These are phyloP conservation scores for Termitomyces sp. DNA, from an alignment of 768 basidiomycete species.

Conservation along the genomic window DNA sequence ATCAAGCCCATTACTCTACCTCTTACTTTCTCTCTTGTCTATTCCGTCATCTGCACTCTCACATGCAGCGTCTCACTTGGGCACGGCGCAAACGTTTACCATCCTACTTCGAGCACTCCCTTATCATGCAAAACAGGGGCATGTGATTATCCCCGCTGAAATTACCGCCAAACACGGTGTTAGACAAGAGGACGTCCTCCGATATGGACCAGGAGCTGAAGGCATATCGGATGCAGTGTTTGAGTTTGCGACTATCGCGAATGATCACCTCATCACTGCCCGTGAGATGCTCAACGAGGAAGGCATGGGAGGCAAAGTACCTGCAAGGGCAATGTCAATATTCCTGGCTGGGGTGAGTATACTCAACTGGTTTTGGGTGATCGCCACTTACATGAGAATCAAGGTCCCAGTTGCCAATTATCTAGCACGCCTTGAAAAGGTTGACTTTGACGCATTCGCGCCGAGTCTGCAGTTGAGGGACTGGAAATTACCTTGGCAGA, in stretches of 20 bases:
- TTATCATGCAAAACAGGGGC: conserved; percentile 66
- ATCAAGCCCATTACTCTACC: conserved; percentile 71
- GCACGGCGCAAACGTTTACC: conserved; percentile 62
- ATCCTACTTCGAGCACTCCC: conserved; percentile 74
- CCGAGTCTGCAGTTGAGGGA: conserved; percentile 56
- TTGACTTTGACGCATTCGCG: conserved; percentile 69
- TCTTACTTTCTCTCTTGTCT: conserved; percentile 62
- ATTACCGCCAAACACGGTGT: conserved; percentile 75
- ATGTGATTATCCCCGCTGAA: conserved; percentile 75
- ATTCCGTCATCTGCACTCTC: conserved; percentile 50
- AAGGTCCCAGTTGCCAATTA: conserved; percentile 67
- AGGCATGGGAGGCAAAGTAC: conserved; percentile 43
- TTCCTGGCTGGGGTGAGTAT: conserved; percentile 68
- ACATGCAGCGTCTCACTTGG: conserved; percentile 80
- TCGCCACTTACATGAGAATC: conserved; percentile 15
- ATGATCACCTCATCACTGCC: conserved; percentile 75
- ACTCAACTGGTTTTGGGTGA: conserved; percentile 5
- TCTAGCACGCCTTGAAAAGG: conserved; percentile 59
- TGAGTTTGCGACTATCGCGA: conserved; percentile 76
- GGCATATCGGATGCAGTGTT: conserved; percentile 76
- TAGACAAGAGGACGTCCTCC: conserved; percentile 74
- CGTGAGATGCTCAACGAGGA: conserved; percentile 59
- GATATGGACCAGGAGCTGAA: conserved; percentile 43
- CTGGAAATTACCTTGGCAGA: conserved; percentile 74
- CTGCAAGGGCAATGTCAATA: conserved; percentile 56